These are phyloP conservation scores for Gymnopilus dilepis DNA, from an alignment of 768 basidiomycete genomes.

Conservation along the genomic window DNA sequence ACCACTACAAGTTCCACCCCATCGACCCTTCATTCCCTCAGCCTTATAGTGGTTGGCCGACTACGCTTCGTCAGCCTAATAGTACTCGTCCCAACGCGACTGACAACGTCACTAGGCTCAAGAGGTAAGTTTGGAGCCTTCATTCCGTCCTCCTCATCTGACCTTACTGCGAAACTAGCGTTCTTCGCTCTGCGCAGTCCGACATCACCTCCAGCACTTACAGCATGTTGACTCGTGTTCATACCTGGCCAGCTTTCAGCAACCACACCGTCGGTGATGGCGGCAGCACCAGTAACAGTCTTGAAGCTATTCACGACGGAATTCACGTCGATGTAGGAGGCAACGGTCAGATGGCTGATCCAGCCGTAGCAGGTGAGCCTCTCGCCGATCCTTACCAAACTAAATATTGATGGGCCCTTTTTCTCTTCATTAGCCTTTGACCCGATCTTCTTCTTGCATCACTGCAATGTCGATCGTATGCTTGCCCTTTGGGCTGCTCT, in stretches of 20 bases:
- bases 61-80: slow-evolving; percentile 41
- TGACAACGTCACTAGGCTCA: slow-evolving; percentile 38
- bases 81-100: slow-evolving; percentile 28
- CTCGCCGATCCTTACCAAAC: not conserved
- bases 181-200: slow-evolving; percentile 20
- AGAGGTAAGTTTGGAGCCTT: slow-evolving; percentile 23
- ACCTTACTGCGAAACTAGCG: slow-evolving; percentile 5
- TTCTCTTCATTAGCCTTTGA: slow-evolving; percentile 45
- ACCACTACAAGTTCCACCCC: slow-evolving; percentile 30
- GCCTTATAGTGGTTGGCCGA: slow-evolving; percentile 36
- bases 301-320: slow-evolving; percentile 55
- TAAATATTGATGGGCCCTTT: not conserved
- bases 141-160: not conserved
- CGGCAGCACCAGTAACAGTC: slow-evolving; percentile 47
- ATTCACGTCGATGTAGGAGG: slow-evolving; percentile 53
- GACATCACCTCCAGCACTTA: slow-evolving; percentile 40
- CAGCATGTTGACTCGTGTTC: slow-evolving; percentile 42
- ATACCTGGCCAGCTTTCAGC: slow-evolving; percentile 51
- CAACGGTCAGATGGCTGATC: slow-evolving; percentile 48
- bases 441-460: slow-evolving; percentile 61
- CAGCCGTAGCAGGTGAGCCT: slow-evolving; percentile 42
- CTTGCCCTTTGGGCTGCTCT: slow-evolving; percentile 56
- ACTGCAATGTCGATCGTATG: slow-evolving; percentile 56
- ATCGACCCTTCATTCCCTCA: slow-evolving; percentile 34
- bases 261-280: slow-evolving; percentile 48